Percentiles rank a stretch among this genome's conserved stretches.
Conservation (phyloP, 1,139 yeast genomes). For the Kluyveromyces sp. region DNA sequence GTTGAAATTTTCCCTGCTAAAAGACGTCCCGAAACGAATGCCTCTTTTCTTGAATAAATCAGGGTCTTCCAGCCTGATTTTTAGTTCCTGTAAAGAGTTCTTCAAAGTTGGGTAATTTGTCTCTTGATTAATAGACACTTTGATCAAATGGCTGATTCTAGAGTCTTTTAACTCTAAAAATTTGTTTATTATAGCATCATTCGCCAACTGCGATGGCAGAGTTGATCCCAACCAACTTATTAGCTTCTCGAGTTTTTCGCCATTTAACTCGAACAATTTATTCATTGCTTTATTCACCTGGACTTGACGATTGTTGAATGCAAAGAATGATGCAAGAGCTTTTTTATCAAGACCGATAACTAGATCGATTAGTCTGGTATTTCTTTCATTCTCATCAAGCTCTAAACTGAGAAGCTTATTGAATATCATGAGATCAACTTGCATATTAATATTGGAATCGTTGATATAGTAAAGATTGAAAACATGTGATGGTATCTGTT, state of each 20-base stretch:
- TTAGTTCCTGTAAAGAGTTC: constrained; percentile 55
- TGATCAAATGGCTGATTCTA: constrained; percentile 49
- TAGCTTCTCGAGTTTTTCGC: constrained; percentile 44
- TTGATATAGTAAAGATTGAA: constrained; percentile 69
- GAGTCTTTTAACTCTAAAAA: constrained; percentile 49
- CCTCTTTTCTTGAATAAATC: constrained; percentile 40
- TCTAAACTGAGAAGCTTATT: constrained; percentile 53
- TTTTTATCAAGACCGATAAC: constrained; percentile 46
- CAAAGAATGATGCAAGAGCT: constrained; percentile 56
- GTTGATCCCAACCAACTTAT: constrained; percentile 57
- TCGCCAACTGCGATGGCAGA: constrained; percentile 46
- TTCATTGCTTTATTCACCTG: constrained; percentile 39
- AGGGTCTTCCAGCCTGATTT: constrained; percentile 45
- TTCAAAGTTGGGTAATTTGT: constrained; percentile 54
- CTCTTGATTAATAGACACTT: constrained; percentile 46
- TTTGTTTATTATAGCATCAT: constrained; percentile 42
- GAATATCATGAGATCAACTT: constrained; percentile 55
- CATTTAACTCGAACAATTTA: constrained; percentile 29
- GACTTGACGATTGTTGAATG: constrained; percentile 61
- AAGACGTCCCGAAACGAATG: constrained; percentile 31
- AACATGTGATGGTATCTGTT: constrained; percentile 59
- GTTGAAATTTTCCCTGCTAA: constrained; percentile 44
- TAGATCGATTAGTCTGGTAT: constrained; percentile 45
- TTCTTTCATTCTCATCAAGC: constrained; percentile 42
- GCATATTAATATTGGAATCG: constrained; percentile 58